A percentile compares a stretch with the other conserved stretches of the same genome.
Evolutionary conservation across 768 basidiomycete species (phyloP).

Genomic region (Gloeostereum incarnatum): DNA sequence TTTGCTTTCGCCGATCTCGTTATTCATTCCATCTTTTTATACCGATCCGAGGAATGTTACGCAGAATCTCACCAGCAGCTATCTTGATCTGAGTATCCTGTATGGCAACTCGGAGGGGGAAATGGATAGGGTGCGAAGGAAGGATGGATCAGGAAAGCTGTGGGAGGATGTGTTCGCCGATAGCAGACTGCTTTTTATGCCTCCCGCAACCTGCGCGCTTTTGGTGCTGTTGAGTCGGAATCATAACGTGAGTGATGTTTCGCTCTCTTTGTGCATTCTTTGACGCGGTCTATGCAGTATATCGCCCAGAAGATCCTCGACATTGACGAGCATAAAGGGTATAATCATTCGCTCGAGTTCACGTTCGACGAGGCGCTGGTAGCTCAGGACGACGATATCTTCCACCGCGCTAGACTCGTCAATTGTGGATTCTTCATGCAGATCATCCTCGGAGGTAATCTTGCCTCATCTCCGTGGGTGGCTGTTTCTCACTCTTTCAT

Average conservation of each 20-base stretch:
- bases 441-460: conserved; percentile 19
- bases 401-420: conserved; percentile 62
- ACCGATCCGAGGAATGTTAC: conserved; percentile 35
- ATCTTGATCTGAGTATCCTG: conserved; percentile 67
- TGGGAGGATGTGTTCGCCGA: conserved; percentile 64
- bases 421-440: conserved; percentile 42
- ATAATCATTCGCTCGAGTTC: conserved; percentile 13
- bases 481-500: neutral
- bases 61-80: conserved; percentile 60
- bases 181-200: conserved; percentile 38
- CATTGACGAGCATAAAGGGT: conserved; percentile 45
- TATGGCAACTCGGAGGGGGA: conserved; percentile 50
- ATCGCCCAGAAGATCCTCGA: conserved; percentile 42
- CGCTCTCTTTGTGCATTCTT: neutral
- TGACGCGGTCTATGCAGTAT: conserved; percentile 23
- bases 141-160: conserved; percentile 61
- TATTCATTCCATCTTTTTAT: conserved; percentile 62
- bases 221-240: conserved; percentile 49
- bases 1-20: conserved; percentile 75
- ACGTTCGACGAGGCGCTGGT: conserved; percentile 14
- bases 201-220: conserved; percentile 43
- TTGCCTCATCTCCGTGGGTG: neutral
- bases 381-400: conserved; percentile 70
- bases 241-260: conserved; percentile 35
- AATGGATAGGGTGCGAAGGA: conserved; percentile 37